Evolutionary conservation across 495 filamentous ascomycete species (phyloP), one percentile per base, ranked within the genome.

Genomic region (Penicillium simplicissimum): DNA sequence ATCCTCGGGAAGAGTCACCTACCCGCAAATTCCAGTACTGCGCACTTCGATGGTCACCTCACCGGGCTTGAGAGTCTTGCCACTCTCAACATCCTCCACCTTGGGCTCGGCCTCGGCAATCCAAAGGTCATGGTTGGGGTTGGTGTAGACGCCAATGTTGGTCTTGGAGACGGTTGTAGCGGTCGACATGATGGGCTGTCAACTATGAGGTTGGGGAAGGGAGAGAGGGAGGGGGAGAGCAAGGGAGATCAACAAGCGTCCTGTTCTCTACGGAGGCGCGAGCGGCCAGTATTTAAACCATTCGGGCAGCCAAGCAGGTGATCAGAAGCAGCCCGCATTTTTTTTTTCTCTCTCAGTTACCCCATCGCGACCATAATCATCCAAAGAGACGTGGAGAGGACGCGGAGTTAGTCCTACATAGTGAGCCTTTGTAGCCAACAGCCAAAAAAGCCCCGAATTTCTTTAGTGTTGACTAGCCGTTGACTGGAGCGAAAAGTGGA

Each of bases 101-200:
- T 85, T 87, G 1, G 94, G 94, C 57, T 80, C 79, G 1, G 91
- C 86, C 45, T 91, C 88, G 54, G 84, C 89, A 45, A 96, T 87
- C 91, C 93, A 98, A 54, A 98, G 81, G 64, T 96, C 90, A 71
- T 98, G 93, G 31, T 85, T 82, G 33, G 93, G 92, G 76, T 97
- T 96, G 52, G 93, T 98, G 82, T 89, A 98, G 54, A 97, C 92
- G 66, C 91, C 94, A 67, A 98, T 93, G 77, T 97, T 98, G 58
- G 90, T 72, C 81, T 96, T 96, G 25, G 76, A 70, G 67, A 79
- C 66, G 49, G 70, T 64, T n/a, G 70, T 76, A 58, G 74, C 70
- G 62, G 67, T 66, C 53, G 76, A 62, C 76, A 79, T 79, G 56
- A 47, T 69, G n/a, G 35, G 52, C 42, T 19, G 49, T 57, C 57